These are phyloP conservation scores for Pichia sp. DNA, from an alignment of 1,139 yeast genomes.

Conservation along the genomic window DNA sequence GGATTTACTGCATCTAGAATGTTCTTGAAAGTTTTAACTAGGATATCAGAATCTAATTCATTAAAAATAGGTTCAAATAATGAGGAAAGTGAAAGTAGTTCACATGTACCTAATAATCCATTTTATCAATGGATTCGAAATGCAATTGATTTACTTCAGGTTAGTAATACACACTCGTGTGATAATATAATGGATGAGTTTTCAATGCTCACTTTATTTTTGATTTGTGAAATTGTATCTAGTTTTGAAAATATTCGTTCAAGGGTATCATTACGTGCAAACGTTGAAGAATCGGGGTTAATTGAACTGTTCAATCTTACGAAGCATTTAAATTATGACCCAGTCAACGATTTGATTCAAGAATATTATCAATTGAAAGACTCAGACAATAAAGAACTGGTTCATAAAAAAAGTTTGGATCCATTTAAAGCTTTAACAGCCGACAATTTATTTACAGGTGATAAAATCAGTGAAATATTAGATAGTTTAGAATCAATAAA, in stretches of 20 bases:
- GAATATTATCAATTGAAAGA: slow-evolving; percentile 39
- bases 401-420: background rate
- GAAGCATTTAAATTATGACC: slow-evolving; percentile 34
- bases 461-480: background rate
- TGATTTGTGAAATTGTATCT: slow-evolving; percentile 39
- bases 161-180: background rate
- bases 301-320: slow-evolving; percentile 37
- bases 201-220: slow-evolving; percentile 39
- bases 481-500: background rate
- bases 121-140: slow-evolving; percentile 17
- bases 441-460: no score
- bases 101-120: slow-evolving; percentile 1
- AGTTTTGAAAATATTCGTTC: slow-evolving; percentile 33
- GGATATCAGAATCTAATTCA: slow-evolving; percentile 2
- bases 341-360: slow-evolving; percentile 42
- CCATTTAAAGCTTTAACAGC: background rate
- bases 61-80: background rate
- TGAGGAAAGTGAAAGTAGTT: slow-evolving; percentile 27
- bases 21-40: slow-evolving; percentile 11
- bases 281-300: slow-evolving; percentile 39
- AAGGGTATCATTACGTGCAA: slow-evolving; percentile 36
- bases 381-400: slow-evolving; percentile 33
- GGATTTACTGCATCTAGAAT: slow-evolving; percentile 16
- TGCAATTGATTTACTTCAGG: slow-evolving; percentile 16
- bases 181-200: slow-evolving; percentile 31